phyloP scores from a whole-genome alignment of 306 rosid species.

The Canavalia gladiata region DNA sequence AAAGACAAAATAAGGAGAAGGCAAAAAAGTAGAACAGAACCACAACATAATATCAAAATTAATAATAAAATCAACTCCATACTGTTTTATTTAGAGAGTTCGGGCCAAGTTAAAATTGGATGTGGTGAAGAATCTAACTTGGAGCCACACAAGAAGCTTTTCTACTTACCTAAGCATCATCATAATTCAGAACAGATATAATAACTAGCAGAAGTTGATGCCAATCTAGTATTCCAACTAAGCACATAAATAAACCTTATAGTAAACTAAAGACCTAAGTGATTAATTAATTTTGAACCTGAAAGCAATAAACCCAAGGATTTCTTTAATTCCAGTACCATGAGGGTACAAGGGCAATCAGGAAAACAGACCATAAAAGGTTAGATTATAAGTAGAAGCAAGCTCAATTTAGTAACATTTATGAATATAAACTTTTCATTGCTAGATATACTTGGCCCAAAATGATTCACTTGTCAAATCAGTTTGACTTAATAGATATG shows the following conservation, averaged over 20 bases:
- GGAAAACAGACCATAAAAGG: not conserved
- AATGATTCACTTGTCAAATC: constrained; percentile 14
- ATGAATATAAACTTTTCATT: constrained; percentile 5
- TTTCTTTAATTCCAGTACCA: constrained; percentile 28
- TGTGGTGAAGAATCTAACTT: constrained; percentile 29
- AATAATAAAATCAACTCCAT: constrained; percentile 1
- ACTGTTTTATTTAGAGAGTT: not conserved
- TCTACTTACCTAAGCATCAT: constrained; percentile 33
- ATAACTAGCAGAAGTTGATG: constrained; percentile 29
- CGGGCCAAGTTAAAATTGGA: constrained; percentile 6
- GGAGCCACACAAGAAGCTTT: constrained; percentile 34
- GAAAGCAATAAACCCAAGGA: constrained; percentile 33
- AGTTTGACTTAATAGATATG: not conserved
- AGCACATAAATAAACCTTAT: constrained; percentile 21
- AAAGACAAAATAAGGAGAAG: constrained; percentile 15
- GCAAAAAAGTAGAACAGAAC: constrained; percentile 31
- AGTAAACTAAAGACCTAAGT: constrained; percentile 28
- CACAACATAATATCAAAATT: constrained; percentile 20
- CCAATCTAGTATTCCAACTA: constrained; percentile 17
- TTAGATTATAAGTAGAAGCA: constrained; percentile 20
- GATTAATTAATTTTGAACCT: constrained; percentile 22
- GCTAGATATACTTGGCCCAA: constrained; percentile 12
- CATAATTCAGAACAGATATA: constrained; percentile 28
- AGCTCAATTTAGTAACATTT: constrained; percentile 30
- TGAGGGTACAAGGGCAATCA: not conserved